Base-by-base conservation (phyloP, 2,329 filamentous ascomycete species). In the Rachicladosporium sp. region DNA sequence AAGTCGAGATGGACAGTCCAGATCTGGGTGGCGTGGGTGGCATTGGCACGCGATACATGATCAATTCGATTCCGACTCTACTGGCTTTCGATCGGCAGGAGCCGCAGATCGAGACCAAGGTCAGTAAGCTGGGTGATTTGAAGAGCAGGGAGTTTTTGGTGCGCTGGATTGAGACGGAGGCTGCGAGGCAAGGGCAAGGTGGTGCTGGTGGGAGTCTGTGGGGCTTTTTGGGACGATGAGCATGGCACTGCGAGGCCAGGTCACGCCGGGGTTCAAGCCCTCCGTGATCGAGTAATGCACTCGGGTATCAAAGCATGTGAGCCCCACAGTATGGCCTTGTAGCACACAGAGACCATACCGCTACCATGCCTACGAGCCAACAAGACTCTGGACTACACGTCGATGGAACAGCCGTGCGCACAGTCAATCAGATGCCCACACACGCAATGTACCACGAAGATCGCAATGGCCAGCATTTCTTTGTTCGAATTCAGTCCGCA, bases 1-100 rank as follows among this genome's bases (percentile, higher is more conserved):
- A 71, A 42, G 62, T 72, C 4, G 62, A 70, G 45, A 56, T 70
- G 47, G 69, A 71, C 45, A 57, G 55, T 10, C 60, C 60, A 1
- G 55, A 64, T 41, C 57, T 70, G 29, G 66, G 61, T 4, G 55
- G 54, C 7, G 37, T 57, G 0, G 41, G 46, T 15, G 54, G 65
- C 54, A 36, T 48, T 62, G 57, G 56, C 0, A 49, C 67, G 30
- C 55, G 55, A 40, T 70, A 67, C 46, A 53, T 58, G 52, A 66
- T 71, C 41, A 63, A 61, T 19, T 62, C 59, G 11, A 62, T 71
- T 47, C 69, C 69, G 1, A 71, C 67, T 8, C 44, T 72, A 29
- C 50, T 71, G 37, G 62, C 68, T 0, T 72, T 72, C 45, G 66
- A 66, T 45, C 55, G 68, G 11, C 59, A 64, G 40, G 69, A 71